These are phyloP conservation scores for Butyriboletus appendiculatus DNA, from an alignment of 1,284 basidiomycete species.

Conservation along the genomic window DNA sequence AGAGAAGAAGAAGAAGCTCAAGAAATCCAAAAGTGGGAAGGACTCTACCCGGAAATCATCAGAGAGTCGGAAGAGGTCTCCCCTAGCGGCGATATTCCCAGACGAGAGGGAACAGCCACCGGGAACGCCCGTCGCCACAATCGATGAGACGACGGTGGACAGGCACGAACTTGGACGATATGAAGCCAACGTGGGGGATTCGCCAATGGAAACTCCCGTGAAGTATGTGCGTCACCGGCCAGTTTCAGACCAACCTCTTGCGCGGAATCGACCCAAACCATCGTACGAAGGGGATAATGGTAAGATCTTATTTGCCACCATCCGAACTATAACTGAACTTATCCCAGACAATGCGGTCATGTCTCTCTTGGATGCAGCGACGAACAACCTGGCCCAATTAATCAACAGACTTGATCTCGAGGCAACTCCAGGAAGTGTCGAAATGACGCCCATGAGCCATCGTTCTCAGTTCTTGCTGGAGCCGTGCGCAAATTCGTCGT, in stretches of 20 bases:
- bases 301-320: slow-evolving; percentile 17
- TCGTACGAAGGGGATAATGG: slow-evolving; percentile 55
- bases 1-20: slow-evolving; percentile 23
- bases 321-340: slow-evolving; percentile 6
- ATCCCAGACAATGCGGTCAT: slow-evolving; percentile 51
- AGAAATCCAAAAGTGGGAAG: slow-evolving; percentile 31
- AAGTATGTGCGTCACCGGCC: slow-evolving; percentile 57
- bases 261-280: slow-evolving; percentile 46
- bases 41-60: slow-evolving; percentile 28
- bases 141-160: slow-evolving; percentile 55
- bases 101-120: slow-evolving; percentile 14
- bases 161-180: slow-evolving; percentile 42
- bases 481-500: not conserved
- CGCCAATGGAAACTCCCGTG: slow-evolving; percentile 45
- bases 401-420: slow-evolving; percentile 75
- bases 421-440: slow-evolving; percentile 63
- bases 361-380: slow-evolving; percentile 71
- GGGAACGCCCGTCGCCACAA: slow-evolving; percentile 42
- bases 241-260: slow-evolving; percentile 63
- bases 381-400: slow-evolving; percentile 72
- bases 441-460: slow-evolving; percentile 43
- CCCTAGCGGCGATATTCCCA: slow-evolving; percentile 52
- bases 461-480: slow-evolving; percentile 23
- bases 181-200: slow-evolving; percentile 11
- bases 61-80: slow-evolving; percentile 49